Evolutionary conservation across 495 filamentous ascomycete species (phyloP), one percentile per base, ranked within the genome.

Genomic region (Penicillium samsonianum): DNA sequence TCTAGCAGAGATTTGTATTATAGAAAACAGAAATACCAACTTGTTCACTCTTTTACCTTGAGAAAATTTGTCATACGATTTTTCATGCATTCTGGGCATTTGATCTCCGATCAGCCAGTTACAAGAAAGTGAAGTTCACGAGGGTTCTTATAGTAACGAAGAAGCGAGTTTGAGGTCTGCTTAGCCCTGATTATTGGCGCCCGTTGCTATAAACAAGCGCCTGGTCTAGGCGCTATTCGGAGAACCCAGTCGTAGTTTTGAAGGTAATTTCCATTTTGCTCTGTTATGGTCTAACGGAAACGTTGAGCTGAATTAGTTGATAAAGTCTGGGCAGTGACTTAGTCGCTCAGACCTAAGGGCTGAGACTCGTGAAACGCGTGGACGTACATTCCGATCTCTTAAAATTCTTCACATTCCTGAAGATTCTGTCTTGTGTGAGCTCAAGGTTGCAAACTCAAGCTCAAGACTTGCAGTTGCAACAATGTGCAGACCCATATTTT

Each of bases 381-480:
- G 30, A n/a, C 8, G 14, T 16, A 35, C 28, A 50, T 50, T 50
- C 48, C 48, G 48, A 38, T 37, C 14, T 46, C 22, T 46, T 12
- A 20, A 14, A 19, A 49, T 28, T 48, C n/a, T 50, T 50, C 30
- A 37, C 48, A 50, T 50, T 38, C 48, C 14, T 16, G 16, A 4
- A 6, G 5, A 50, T 20, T 16, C 17, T 37, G 7, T 38, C 30
- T 33, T 33, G 7, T 5, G 26, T 11, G 9, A 49, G 8, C 46
- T 28, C 16, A 49, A 11, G n/a, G 46, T 49, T 33, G 22, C 46
- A 49, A 17, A 33, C 14, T 12, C 17, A 22, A 31, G 7, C 11
- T 5, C 8, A 10, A 19, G 16, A 33, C 30, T 10, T 16, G 16
- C 35, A 49, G 30, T 33, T 33, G 30, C 30, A 42, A 31, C 40